A percentile compares a stretch with the other conserved stretches of the same genome.
phyloP scores from a whole-genome alignment of 352 stramenopile genomes.

The Globisporangium emineosum region DNA sequence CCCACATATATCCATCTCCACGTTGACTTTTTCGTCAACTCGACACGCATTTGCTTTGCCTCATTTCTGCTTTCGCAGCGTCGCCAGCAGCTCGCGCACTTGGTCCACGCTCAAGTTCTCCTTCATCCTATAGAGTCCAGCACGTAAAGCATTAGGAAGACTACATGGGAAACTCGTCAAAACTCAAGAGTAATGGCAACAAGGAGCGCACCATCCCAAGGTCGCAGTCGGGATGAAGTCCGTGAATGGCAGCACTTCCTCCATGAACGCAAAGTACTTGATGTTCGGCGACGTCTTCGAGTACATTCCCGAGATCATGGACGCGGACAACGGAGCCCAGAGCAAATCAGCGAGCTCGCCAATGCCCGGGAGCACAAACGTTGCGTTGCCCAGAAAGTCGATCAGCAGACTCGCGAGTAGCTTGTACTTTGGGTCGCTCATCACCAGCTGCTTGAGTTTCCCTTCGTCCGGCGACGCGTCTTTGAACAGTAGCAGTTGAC shows the following conservation, averaged over 20 bases:
- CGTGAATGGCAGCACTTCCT: slow-evolving; percentile 92
- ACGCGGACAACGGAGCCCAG: slow-evolving; percentile 90
- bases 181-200: neutral
- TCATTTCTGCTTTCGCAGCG: slow-evolving; percentile 1
- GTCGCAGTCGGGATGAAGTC: slow-evolving; percentile 94
- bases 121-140: slow-evolving; percentile 65
- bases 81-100: slow-evolving; percentile 24
- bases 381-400: slow-evolving; percentile 87
- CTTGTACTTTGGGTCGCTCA: slow-evolving; percentile 54
- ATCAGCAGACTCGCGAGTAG: slow-evolving; percentile 78
- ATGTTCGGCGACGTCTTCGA: slow-evolving; percentile 74
- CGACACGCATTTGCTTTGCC: neutral
- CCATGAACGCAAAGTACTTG: slow-evolving; percentile 86
- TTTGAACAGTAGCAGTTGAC: slow-evolving; percentile 62
- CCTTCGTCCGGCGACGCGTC: slow-evolving; percentile 22
- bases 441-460: slow-evolving; percentile 29
- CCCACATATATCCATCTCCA: neutral
- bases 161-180: neutral
- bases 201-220: slow-evolving; percentile 73
- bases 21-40: neutral
- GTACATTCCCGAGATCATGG: slow-evolving; percentile 91
- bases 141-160: neutral
- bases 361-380: slow-evolving; percentile 83
- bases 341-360: slow-evolving; percentile 90
- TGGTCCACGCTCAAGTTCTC: slow-evolving; percentile 51